Percentiles rank a stretch among this genome's conserved stretches.
Evolutionary conservation across 495 filamentous ascomycete genomes (phyloP).

Genomic region (Hypoxylon subgilvum): DNA sequence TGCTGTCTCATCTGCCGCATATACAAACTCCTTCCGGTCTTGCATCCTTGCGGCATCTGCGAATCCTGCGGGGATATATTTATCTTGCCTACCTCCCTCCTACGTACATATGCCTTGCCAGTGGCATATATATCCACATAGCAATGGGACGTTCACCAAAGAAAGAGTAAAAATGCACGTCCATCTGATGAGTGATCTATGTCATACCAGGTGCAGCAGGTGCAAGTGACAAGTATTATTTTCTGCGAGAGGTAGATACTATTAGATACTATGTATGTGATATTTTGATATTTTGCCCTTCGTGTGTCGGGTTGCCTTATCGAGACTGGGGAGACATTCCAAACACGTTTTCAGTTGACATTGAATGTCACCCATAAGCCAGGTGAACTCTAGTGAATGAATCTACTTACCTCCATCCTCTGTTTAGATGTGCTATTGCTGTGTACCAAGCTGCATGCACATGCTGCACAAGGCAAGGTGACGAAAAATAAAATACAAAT

Average conservation of each 20-base stretch:
- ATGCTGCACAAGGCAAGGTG: too few relatives aligned
- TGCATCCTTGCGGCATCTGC: conserved; percentile 9
- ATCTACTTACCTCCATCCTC: too few relatives aligned
- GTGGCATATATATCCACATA: conserved; percentile 1
- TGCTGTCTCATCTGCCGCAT: conserved; percentile 22
- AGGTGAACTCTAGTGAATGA: background rate
- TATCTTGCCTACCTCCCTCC: background rate
- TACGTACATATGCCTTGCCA: background rate
- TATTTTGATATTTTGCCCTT: too few relatives aligned
- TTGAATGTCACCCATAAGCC: conserved; percentile 31
- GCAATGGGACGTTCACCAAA: too few relatives aligned
- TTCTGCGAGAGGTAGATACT: background rate
- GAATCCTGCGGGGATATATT: conserved; percentile 1
- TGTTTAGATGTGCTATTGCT: too few relatives aligned
- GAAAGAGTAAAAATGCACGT: conserved; percentile 4
- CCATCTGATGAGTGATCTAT: conserved; percentile 17
- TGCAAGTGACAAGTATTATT: too few relatives aligned
- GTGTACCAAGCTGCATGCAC: too few relatives aligned
- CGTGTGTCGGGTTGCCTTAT: conserved; percentile 33
- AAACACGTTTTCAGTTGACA: conserved; percentile 40
- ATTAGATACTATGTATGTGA: too few relatives aligned
- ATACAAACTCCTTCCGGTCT: conserved; percentile 30
- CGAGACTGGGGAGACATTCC: conserved; percentile 22
- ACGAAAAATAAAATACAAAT: too few relatives aligned
- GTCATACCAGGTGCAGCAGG: conserved; percentile 7